Conservation (phyloP, 768 basidiomycete species). For the Collybia mongolica region DNA sequence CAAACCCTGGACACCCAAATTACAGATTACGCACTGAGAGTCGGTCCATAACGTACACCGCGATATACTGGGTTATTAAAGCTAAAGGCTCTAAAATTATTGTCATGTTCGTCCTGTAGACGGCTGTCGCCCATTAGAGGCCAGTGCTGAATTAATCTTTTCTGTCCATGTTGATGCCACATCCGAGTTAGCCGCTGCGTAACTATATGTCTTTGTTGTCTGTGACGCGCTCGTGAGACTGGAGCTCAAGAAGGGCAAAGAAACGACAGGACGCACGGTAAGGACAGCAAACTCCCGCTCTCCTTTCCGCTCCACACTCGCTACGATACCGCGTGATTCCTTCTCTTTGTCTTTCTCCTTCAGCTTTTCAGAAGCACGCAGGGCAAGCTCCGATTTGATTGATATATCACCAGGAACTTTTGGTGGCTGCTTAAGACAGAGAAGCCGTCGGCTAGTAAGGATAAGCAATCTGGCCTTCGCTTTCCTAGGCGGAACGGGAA, state of each 20-base stretch:
- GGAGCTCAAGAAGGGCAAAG: background rate
- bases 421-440: conserved; percentile 53
- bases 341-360: conserved; percentile 45
- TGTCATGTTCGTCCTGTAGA: conserved; percentile 19
- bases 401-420: conserved; percentile 31
- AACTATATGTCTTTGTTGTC: conserved; percentile 46
- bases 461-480: conserved; percentile 54
- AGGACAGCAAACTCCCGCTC: conserved; percentile 61
- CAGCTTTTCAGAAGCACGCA: conserved; percentile 32
- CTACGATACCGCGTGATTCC: conserved; percentile 42
- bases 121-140: conserved; percentile 12
- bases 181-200: conserved; percentile 35
- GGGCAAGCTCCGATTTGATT: conserved; percentile 52
- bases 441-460: conserved; percentile 52
- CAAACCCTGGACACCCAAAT: conserved; percentile 1
- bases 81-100: background rate
- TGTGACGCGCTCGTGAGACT: conserved; percentile 17
- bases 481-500: conserved; percentile 47
- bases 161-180: conserved; percentile 35
- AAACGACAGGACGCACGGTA: conserved; percentile 46
- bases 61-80: background rate
- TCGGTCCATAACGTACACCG: conserved; percentile 6
- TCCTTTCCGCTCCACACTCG: conserved; percentile 49
- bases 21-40: conserved; percentile 12
- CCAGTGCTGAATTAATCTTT: conserved; percentile 34